Conservation (phyloP, 2,329 filamentous ascomycete genomes). For the Fusarium sp. region DNA sequence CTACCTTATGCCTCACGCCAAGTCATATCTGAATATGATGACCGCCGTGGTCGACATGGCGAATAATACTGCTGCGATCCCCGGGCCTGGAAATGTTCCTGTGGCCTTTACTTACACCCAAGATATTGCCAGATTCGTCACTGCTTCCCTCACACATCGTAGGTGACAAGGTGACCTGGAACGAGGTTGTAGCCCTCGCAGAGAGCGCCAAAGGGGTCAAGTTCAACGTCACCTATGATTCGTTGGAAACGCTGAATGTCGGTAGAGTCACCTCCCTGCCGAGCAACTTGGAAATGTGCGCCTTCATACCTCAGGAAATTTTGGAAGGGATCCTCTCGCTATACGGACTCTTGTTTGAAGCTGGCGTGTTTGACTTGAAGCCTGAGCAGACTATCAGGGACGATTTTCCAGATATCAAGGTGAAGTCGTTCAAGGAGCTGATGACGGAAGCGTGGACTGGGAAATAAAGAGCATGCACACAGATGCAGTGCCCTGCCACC, state of each 20-base stretch:
- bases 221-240: background rate
- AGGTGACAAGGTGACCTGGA: slow-evolving; percentile 57
- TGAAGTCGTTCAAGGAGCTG: background rate
- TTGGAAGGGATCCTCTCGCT: background rate
- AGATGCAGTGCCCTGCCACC: no score
- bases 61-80: slow-evolving; percentile 43
- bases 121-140: slow-evolving; percentile 61
- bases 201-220: slow-evolving; percentile 46
- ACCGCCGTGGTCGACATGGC: slow-evolving; percentile 51
- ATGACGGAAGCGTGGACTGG: background rate
- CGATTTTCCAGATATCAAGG: background rate
- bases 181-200: slow-evolving; percentile 55
- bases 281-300: background rate
- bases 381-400: background rate
- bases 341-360: background rate
- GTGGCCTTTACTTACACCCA: slow-evolving; percentile 47
- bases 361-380: background rate
- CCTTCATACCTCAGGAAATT: background rate
- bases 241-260: background rate
- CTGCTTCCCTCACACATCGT: slow-evolving; percentile 52
- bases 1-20: background rate
- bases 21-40: background rate
- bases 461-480: background rate
- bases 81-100: background rate
- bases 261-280: background rate